Conservation (phyloP, 2,329 filamentous ascomycete species). For the Endothia cerciana region DNA sequence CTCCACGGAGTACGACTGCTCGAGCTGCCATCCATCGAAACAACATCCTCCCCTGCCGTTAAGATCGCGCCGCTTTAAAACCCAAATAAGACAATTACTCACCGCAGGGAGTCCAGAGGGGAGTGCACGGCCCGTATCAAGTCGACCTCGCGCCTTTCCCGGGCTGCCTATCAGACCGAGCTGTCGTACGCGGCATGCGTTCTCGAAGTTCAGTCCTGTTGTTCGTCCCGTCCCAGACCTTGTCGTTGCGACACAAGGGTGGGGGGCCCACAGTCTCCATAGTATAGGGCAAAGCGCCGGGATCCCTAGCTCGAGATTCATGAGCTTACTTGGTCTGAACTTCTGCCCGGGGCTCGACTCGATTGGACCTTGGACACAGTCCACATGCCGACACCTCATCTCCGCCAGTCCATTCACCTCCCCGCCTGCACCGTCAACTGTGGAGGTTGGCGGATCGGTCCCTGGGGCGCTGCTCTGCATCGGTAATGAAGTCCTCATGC, state of each 20-base stretch:
- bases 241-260: conserved; percentile 5
- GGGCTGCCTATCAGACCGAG: not conserved
- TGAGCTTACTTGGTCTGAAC: not conserved
- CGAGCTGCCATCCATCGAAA: not conserved
- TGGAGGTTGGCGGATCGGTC: conserved; percentile 25
- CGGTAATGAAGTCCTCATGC: conserved; percentile 22
- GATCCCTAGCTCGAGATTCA: not conserved
- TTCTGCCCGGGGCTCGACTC: not conserved
- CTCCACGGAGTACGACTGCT: conserved; percentile 10
- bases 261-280: not conserved
- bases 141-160: not conserved
- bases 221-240: conserved; percentile 13
- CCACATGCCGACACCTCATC: conserved; percentile 1
- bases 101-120: not conserved
- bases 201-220: conserved; percentile 13
- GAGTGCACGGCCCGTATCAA: conserved; percentile 1
- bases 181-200: conserved; percentile 5
- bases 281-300: not conserved
- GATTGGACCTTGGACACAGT: conserved; percentile 3
- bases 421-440: not conserved
- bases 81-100: conserved; percentile 7
- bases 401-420: not conserved
- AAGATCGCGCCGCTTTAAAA: conserved; percentile 9
- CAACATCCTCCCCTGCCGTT: conserved; percentile 9
- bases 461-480: conserved; percentile 19